These are phyloP conservation scores for Lipomyces starkeyi DNA, from an alignment of 805 yeast species.

Conservation along the genomic window DNA sequence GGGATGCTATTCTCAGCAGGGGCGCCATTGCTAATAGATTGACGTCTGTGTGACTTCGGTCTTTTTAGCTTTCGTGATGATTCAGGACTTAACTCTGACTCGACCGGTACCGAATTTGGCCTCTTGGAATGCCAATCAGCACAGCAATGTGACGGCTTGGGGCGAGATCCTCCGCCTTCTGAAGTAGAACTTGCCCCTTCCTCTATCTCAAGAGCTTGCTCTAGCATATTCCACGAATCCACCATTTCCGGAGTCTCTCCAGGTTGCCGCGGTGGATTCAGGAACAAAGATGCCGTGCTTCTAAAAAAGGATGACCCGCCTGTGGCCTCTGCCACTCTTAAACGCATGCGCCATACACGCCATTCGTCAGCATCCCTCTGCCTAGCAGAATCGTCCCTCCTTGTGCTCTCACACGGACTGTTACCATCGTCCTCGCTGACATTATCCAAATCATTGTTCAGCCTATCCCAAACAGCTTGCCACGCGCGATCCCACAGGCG, in stretches of 20 bases:
- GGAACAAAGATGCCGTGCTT: conserved; percentile 29
- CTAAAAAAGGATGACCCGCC: conserved; percentile 29
- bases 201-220: conserved; percentile 39
- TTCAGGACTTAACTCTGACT: conserved; percentile 5
- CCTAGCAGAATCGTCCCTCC: not conserved
- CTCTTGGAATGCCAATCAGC: conserved; percentile 24
- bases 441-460: conserved; percentile 28
- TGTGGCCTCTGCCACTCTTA: conserved; percentile 27
- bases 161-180: conserved; percentile 8
- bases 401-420: conserved; percentile 16
- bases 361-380: conserved; percentile 26
- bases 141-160: conserved; percentile 23
- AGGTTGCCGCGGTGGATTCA: conserved; percentile 10
- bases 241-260: conserved; percentile 39
- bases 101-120: conserved; percentile 13
- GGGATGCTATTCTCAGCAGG: not conserved
- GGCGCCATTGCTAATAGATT: not conserved
- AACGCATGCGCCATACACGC: conserved; percentile 27
- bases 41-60: conserved; percentile 30
- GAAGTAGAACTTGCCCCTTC: conserved; percentile 29
- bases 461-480: conserved; percentile 36
- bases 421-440: conserved; percentile 10
- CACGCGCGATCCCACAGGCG: conserved; percentile 36
- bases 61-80: conserved; percentile 29
- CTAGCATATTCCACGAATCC: conserved; percentile 45